phyloP scores from a whole-genome alignment of 2,329 filamentous ascomycete species.

The Endoconidiophora polonica region DNA sequence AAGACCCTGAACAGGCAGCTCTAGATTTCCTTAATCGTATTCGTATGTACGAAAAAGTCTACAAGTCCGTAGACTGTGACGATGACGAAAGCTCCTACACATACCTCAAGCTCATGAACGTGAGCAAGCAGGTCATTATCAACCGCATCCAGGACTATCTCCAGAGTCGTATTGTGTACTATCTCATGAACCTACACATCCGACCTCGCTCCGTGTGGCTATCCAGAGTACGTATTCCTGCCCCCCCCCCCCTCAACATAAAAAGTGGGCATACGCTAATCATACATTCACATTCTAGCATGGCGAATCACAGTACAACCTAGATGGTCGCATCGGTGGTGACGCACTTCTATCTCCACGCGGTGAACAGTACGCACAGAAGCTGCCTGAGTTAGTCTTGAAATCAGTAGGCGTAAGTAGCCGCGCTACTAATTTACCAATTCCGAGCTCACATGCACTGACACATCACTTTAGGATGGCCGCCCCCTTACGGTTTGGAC shows the following conservation, averaged over 20 bases:
- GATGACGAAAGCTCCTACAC: conserved; percentile 70
- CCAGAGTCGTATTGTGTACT: conserved; percentile 92
- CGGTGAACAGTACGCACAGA: conserved; percentile 72
- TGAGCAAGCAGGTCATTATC: conserved; percentile 92
- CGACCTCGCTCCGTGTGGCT: conserved; percentile 93
- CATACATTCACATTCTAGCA: conserved; percentile 38
- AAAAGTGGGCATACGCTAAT: not conserved
- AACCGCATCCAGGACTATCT: conserved; percentile 95
- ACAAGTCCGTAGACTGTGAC: conserved; percentile 75
- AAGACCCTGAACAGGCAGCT: conserved; percentile 83
- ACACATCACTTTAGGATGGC: conserved; percentile 30
- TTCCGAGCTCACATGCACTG: not conserved
- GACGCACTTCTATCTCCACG: conserved; percentile 75
- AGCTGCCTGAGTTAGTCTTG: conserved; percentile 68
- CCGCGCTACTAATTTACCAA: not conserved
- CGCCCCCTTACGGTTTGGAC: conserved; percentile 47
- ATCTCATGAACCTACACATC: conserved; percentile 96
- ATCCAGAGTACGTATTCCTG: conserved; percentile 50
- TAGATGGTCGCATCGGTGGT: conserved; percentile 80
- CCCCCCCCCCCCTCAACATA: not conserved
- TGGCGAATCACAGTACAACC: conserved; percentile 85
- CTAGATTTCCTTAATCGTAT: conserved; percentile 88
- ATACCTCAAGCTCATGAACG: conserved; percentile 94
- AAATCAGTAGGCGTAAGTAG: conserved; percentile 66
- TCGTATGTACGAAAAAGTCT: conserved; percentile 92